Conservation (phyloP, 202 grass and related monocot species). For the Schoenoplectus triqueter region DNA sequence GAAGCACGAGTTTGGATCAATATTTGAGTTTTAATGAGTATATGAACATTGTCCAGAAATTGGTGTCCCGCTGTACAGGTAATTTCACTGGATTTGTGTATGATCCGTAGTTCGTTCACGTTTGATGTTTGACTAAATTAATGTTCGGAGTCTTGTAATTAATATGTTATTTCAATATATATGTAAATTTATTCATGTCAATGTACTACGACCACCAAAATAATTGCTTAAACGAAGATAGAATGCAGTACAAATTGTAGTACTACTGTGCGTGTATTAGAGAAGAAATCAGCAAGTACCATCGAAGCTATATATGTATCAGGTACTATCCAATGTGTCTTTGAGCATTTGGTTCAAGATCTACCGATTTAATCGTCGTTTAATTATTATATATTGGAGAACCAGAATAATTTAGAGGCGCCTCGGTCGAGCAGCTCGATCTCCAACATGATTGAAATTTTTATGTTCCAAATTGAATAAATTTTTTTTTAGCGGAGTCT, state of each 20-base stretch:
- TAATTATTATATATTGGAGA: not conserved
- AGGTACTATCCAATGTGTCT: not conserved
- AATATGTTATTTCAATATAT: not conserved
- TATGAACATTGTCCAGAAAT: not conserved
- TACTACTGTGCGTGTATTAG: not conserved
- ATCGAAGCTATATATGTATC: not conserved
- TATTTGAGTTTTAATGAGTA: not conserved
- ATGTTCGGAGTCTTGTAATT: not conserved
- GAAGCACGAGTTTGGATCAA: not conserved
- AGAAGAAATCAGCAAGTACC: not conserved
- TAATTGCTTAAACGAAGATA: not conserved
- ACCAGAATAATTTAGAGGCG: no score
- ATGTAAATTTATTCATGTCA: not conserved
- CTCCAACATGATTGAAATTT: not conserved
- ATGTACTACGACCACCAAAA: not conserved
- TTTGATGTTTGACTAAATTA: not conserved
- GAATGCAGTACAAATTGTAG: not conserved
- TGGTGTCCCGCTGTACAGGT: not conserved
- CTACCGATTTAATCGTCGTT: not conserved
- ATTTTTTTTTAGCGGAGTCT: no score
- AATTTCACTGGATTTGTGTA: not conserved
- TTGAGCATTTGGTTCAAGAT: constrained; percentile 5
- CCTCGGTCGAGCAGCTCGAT: not conserved
- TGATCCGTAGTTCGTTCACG: not conserved
- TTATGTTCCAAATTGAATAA: no score